phyloP scores from a whole-genome alignment of 192 early-diverging fungal genomes.

The Lobosporangium transversale region DNA sequence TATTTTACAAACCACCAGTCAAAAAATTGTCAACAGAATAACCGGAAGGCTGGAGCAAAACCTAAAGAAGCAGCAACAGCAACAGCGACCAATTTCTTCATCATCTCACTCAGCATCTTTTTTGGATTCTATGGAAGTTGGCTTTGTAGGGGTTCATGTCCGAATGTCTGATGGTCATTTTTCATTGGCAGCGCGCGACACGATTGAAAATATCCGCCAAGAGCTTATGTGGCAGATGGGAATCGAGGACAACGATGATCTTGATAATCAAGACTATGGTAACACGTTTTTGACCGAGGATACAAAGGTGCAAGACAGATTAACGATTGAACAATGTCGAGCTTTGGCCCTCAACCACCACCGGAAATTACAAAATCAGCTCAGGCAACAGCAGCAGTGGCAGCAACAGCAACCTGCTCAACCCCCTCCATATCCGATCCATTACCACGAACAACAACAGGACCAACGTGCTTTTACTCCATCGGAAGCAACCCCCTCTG shows the following conservation, averaged over 20 bases:
- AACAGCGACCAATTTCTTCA: background rate
- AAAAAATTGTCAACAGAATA: slow-evolving; percentile 49
- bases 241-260: slow-evolving; percentile 6
- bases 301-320: slow-evolving; percentile 4
- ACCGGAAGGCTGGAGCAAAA: slow-evolving; percentile 28
- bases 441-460: background rate
- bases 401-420: background rate
- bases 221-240: slow-evolving; percentile 47
- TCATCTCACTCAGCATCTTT: too few relatives aligned
- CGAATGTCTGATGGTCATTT: slow-evolving; percentile 51
- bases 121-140: slow-evolving; percentile 8
- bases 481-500: background rate
- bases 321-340: slow-evolving; percentile 41
- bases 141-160: slow-evolving; percentile 47
- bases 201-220: slow-evolving; percentile 42
- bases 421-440: too few relatives aligned
- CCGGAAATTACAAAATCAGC: slow-evolving; percentile 9
- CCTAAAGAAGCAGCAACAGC: slow-evolving; percentile 31
- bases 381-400: slow-evolving; percentile 11
- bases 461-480: slow-evolving; percentile 14
- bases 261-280: background rate
- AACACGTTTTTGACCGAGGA: too few relatives aligned
- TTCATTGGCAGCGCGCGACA: slow-evolving; percentile 35
- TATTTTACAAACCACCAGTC: slow-evolving; percentile 46
- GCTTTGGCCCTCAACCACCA: slow-evolving; percentile 21